These are phyloP conservation scores for Syzygium syzygioides DNA, from an alignment of 441 rosid genomes.

Conservation along the genomic window DNA sequence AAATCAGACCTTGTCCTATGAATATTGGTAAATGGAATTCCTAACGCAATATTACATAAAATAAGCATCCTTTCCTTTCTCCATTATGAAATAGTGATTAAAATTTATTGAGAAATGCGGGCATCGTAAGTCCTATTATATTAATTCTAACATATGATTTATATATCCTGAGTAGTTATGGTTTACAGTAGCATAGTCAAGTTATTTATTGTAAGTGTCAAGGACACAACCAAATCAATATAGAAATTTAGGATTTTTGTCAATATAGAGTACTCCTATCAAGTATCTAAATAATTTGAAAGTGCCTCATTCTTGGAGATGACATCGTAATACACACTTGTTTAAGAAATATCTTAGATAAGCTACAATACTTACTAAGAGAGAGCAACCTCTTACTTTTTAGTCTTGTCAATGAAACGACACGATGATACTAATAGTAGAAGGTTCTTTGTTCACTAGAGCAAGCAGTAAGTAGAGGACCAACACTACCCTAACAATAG, in stretches of 20 bases:
- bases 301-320: neutral
- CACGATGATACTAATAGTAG: no score
- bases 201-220: neutral
- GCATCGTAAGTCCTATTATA: neutral
- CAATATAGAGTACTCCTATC: neutral
- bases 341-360: neutral
- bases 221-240: neutral
- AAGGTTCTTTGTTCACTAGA: no score
- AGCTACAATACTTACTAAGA: neutral
- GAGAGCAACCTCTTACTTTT: no score
- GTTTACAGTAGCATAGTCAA: neutral
- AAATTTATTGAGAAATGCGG: neutral
- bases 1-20: neutral
- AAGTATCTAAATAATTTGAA: no score
- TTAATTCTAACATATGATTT: neutral
- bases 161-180: neutral
- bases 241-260: neutral
- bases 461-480: no score
- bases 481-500: no score
- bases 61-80: neutral
- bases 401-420: no score
- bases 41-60: no score
- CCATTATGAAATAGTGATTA: neutral
- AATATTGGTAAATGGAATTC: neutral
- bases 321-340: neutral